Evolutionary conservation across 1,284 basidiomycete species (phyloP), one percentile per base, ranked within the genome.

Genomic region (Boletus sp.): DNA sequence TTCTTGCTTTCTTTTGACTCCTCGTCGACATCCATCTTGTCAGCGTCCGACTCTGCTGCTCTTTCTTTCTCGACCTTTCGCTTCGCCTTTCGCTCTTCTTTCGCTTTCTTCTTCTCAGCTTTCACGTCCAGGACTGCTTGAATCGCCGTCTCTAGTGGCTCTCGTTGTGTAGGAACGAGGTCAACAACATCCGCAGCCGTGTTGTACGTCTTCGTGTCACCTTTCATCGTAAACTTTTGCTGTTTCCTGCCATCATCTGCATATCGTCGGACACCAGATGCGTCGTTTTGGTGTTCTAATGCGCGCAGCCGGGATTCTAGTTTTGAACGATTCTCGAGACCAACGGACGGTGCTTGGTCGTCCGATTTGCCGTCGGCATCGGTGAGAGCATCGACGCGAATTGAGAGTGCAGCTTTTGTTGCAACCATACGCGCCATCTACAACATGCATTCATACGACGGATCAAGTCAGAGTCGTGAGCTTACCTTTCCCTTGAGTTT

Each of bases 351-450:
- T 14, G 91, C 88, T 9, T 76, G 72, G 25, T 82, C 73, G 51
- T 89, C 89, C 1, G 91, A 91, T 70, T 97, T 96, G 62, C 83
- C 88, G 53, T 97, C 92, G 20, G 85, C 77, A 57, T 97, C 94
- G 22, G 94, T 88, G 36, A 99, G 83, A 6, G 95, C 95, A 60
- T 99, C 95, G 36, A 98, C 89, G 69, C 95, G 93, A 61, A 95
- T 93, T 5, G 94, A 96, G 9, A 99, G 81, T 1, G 95, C 91
- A 4, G 95, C 87, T 76, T 97, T 97, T 52, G 95, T 98, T 32
- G 95, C 94, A 25, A 98, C 93, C 95, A 99, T 99, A 59, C 96
- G 89, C 12, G 96, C 96, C 95, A 99, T 98, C 85, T 90, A 51
- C 1, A 30, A 46, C 44, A 27, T 40, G 12, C 36, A 36, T 57